Evolutionary conservation across 352 stramenopile genomes (phyloP), one percentile per base, ranked within the genome.

Genomic region (Plasmopara halstedii): DNA sequence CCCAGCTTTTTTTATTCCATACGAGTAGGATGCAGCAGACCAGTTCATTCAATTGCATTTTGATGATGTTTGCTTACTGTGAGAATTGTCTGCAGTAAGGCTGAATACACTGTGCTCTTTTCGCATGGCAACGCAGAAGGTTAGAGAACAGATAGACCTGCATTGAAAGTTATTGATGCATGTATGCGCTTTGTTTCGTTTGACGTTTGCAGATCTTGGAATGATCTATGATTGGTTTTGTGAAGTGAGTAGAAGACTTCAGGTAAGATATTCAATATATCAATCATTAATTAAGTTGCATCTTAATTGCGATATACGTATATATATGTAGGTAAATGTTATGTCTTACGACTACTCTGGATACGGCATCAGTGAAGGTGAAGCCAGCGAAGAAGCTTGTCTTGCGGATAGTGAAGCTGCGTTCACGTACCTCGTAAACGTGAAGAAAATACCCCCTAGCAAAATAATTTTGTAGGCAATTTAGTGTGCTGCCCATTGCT

Each of bases 161-260:
- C 25, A 27, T 27, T 10, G 11, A 29, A 5, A 29, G 11, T 11
- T 10, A 11, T 29, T 29, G 25, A 29, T 10, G 25, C 25, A 29
- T 29, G 7, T 29, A 11, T 29, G 7, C 6, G 6, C 6, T 29
- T 5, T 29, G 7, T 29, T 29, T 10, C 6, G 2, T 39, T 11
- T 37, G 36, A 8, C 47, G 36, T 40, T 14, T 39, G 18, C 38
- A 91, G 94, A 99, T 58, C 56, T 99, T n/a, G 92, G 90, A 4
- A 97, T 97, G 85, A 97, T 98, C 35, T 98, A 97, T 59, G 87
- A 97, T 56, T 98, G 94, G 94, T 98, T 98, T 64, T 85, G 87
- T 37, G 88, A 98, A 71, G 64, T 98, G 26, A 72, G 83, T 27
- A 69, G 83, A 13, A 70, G 75, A 21, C 53, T 94, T 40, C 57